These are phyloP conservation scores for cucumber (Cucumis sativus) DNA, from an alignment of 306 rosid species.

Conservation along the genomic window Cucumber_9930_V3 NC_026656.2:7806501-7807000, in stretches of 20 bases:
- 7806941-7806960: background rate
- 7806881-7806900: slow-evolving; percentile 93
- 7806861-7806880: slow-evolving; percentile 92
- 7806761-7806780: background rate
- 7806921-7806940: background rate
- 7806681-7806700: background rate
- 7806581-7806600: background rate
- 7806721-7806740: background rate
- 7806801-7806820: slow-evolving; percentile 59
- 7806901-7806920: slow-evolving; percentile 5
- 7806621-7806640: background rate
- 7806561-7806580: background rate
- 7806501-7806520: background rate
- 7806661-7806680: background rate
- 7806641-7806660: background rate
- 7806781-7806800: slow-evolving; percentile 7
- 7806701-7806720: background rate
- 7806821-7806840: slow-evolving; percentile 69
- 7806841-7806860: slow-evolving; percentile 79
- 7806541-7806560: background rate
- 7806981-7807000: background rate
- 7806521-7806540: background rate
- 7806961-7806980: background rate
- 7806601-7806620: background rate
- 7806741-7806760: background rate